Percentiles rank a stretch among this genome's conserved stretches.
phyloP scores from a whole-genome alignment of 2,329 filamentous ascomycete species.

The Paracoccidioides brasiliensis region DNA sequence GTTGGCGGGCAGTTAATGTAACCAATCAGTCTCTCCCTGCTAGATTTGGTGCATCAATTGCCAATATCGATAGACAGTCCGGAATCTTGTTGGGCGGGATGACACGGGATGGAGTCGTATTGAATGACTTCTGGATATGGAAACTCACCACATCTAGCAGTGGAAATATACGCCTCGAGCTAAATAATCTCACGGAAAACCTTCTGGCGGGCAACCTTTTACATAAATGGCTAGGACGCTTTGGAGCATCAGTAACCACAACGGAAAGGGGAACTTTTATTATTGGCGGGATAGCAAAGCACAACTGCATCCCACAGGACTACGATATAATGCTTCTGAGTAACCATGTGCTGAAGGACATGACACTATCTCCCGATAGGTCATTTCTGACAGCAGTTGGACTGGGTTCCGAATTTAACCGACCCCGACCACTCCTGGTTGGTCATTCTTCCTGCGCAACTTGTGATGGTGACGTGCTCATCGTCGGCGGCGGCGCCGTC shows the following conservation, averaged over 20 bases:
- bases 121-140: constrained; percentile 55
- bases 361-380: constrained; percentile 11
- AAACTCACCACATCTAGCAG: constrained; percentile 32
- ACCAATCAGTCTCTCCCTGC: constrained; percentile 29
- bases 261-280: constrained; percentile 36
- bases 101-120: constrained; percentile 47
- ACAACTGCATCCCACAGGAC: constrained; percentile 26
- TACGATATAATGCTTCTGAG: constrained; percentile 42
- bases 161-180: constrained; percentile 16
- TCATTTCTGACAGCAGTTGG: constrained; percentile 18
- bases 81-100: constrained; percentile 66
- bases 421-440: constrained; percentile 53
- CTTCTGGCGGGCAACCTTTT: constrained; percentile 16
- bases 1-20: constrained; percentile 37
- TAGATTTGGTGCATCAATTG: constrained; percentile 45
- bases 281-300: constrained; percentile 38
- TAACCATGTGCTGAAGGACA: constrained; percentile 10
- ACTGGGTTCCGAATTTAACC: constrained; percentile 17
- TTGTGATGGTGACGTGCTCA: constrained; percentile 39
- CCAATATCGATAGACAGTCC: constrained; percentile 26
- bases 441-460: constrained; percentile 48
- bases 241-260: constrained; percentile 40
- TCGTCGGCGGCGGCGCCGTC: constrained; percentile 69
- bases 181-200: constrained; percentile 17
- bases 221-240: constrained; percentile 26